Evolutionary conservation across 2,329 filamentous ascomycete species (phyloP).

Genomic region (Aspergillus uvarum): DNA sequence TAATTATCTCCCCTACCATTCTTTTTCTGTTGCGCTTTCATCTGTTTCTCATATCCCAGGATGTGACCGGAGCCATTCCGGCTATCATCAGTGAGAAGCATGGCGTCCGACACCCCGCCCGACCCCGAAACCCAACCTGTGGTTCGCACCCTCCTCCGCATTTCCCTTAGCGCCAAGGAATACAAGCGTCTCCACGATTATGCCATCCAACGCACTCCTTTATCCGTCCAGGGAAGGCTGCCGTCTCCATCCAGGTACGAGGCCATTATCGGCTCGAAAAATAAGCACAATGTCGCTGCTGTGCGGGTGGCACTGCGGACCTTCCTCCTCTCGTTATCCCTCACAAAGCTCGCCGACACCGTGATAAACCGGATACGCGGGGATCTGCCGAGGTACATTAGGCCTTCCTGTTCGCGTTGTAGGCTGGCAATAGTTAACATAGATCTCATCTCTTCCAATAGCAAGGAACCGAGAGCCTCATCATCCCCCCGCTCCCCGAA

Average conservation of each 20-base stretch:
- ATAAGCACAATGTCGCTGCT: slow-evolving; percentile 69
- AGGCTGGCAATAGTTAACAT: not conserved
- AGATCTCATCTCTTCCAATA: slow-evolving; percentile 15
- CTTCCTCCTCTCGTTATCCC: slow-evolving; percentile 63
- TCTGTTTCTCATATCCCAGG: not conserved
- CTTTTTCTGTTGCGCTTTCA: not conserved
- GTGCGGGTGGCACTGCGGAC: slow-evolving; percentile 70
- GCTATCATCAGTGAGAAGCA: slow-evolving; percentile 13
- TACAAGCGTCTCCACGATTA: slow-evolving; percentile 83
- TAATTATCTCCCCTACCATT: not conserved
- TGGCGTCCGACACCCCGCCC: slow-evolving; percentile 23
- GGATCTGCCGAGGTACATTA: slow-evolving; percentile 24
- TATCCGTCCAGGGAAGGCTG: slow-evolving; percentile 56
- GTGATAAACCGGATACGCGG: slow-evolving; percentile 38
- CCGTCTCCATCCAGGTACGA: slow-evolving; percentile 54
- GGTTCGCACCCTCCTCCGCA: slow-evolving; percentile 79
- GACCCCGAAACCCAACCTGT: slow-evolving; percentile 60
- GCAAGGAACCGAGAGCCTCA: slow-evolving; percentile 39
- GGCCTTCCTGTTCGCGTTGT: not conserved
- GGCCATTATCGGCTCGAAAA: slow-evolving; percentile 50
- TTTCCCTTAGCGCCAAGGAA: slow-evolving; percentile 79
- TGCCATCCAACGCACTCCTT: slow-evolving; percentile 68
- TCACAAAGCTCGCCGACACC: slow-evolving; percentile 62
- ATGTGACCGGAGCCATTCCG: slow-evolving; percentile 1
- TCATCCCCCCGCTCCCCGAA: slow-evolving; percentile 60